phyloP scores from a whole-genome alignment of 345 rosid genomes.

The Gossypium ekmanianum region DNA sequence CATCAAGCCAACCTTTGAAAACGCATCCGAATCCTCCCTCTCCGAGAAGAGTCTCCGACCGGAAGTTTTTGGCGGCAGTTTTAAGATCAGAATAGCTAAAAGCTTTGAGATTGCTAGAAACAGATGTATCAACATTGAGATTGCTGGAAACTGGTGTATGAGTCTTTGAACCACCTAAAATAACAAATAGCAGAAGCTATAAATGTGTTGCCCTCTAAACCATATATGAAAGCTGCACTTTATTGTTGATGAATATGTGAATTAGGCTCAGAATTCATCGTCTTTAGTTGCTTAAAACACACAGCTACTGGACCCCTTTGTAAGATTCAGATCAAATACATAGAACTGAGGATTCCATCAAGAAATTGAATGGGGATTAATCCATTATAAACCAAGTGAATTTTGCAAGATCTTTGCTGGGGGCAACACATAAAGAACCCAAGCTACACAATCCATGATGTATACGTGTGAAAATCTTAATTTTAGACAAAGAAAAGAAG shows the following conservation, averaged over 20 bases:
- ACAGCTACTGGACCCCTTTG: background rate
- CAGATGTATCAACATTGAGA: conserved; percentile 31
- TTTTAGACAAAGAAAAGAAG: background rate
- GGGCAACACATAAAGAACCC: background rate
- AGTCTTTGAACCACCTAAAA: conserved; percentile 32
- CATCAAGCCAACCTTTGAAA: conserved; percentile 67
- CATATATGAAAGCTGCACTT: conserved; percentile 4
- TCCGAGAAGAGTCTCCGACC: conserved; percentile 49
- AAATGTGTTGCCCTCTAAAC: background rate
- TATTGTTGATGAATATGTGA: background rate
- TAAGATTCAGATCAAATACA: background rate
- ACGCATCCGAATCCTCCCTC: conserved; percentile 75
- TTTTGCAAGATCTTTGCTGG: background rate
- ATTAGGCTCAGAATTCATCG: background rate
- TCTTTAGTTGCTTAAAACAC: background rate
- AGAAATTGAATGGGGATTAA: background rate
- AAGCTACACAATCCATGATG: background rate
- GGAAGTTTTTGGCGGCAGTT: conserved; percentile 54
- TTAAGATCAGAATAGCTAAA: conserved; percentile 51
- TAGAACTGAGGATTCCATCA: background rate
- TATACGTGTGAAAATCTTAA: background rate
- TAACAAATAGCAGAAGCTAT: background rate
- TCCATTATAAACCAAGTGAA: too few relatives aligned
- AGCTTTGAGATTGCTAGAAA: conserved; percentile 39
- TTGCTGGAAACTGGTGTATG: conserved; percentile 22